Conservation (phyloP, 768 basidiomycete species). For the Lentinula edodes region DNA sequence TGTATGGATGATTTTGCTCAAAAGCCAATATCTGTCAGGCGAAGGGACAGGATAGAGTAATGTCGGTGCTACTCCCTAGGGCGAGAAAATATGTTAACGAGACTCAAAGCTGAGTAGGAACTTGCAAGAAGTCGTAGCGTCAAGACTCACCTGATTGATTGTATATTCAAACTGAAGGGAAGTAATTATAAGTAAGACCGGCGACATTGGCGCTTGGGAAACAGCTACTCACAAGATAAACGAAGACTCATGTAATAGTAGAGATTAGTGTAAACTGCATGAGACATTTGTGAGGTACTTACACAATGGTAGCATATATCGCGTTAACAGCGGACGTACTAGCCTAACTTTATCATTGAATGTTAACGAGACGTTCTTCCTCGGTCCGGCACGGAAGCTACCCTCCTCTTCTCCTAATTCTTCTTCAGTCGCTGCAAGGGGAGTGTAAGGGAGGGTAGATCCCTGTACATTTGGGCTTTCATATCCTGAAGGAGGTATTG, state of each 20-base stretch:
- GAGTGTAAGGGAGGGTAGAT: conserved; percentile 35
- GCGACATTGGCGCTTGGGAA: too few species aligned
- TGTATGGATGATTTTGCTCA: conserved; percentile 75
- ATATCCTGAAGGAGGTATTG: conserved; percentile 25
- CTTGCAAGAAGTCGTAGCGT: neutral
- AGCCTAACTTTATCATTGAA: conserved; percentile 74
- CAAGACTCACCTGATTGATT: conserved; percentile 66
- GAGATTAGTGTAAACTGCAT: neutral
- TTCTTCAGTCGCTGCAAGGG: conserved; percentile 38
- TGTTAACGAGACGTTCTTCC: conserved; percentile 49
- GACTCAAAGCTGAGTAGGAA: neutral
- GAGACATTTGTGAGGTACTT: conserved; percentile 26
- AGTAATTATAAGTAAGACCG: neutral
- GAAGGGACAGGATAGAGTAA: conserved; percentile 83
- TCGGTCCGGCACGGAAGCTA: conserved; percentile 26
- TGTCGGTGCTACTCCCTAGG: conserved; percentile 83
- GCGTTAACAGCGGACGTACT: conserved; percentile 69
- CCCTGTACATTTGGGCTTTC: conserved; percentile 23
- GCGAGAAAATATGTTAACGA: neutral
- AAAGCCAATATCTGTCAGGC: conserved; percentile 47
- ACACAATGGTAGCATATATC: conserved; percentile 95
- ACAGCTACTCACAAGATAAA: conserved; percentile 36
- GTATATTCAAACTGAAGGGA: conserved; percentile 75
- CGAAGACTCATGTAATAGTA: conserved; percentile 23
- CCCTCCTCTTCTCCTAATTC: conserved; percentile 36